Percentiles rank a stretch among this genome's conserved stretches.
phyloP scores from a whole-genome alignment of 495 filamentous ascomycete species.

The Tirmania nivea region DNA sequence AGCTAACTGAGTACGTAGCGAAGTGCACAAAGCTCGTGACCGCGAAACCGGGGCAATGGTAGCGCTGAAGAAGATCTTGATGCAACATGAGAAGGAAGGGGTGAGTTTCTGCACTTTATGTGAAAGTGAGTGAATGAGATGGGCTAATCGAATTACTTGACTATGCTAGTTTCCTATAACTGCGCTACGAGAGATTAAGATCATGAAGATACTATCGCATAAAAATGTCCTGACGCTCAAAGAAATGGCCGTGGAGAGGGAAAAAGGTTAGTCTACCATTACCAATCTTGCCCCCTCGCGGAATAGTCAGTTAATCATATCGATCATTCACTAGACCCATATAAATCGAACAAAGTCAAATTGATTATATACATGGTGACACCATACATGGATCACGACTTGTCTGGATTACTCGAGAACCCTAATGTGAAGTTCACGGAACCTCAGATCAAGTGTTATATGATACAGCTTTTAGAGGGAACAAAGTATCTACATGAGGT shows the following conservation, averaged over 20 bases:
- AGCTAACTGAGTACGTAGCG: constrained; percentile 25
- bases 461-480: constrained; percentile 82
- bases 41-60: constrained; percentile 49
- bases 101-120: constrained; percentile 25
- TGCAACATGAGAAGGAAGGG: constrained; percentile 70
- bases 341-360: not conserved
- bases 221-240: constrained; percentile 67
- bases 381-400: constrained; percentile 96
- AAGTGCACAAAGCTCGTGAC: constrained; percentile 76
- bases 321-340: not conserved
- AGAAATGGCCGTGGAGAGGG: constrained; percentile 88
- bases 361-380: constrained; percentile 74
- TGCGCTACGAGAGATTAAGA: constrained; percentile 72
- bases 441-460: constrained; percentile 91
- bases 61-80: constrained; percentile 85
- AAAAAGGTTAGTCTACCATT: constrained; percentile 30
- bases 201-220: constrained; percentile 83
- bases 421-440: constrained; percentile 66
- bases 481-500: constrained; percentile 70
- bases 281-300: not conserved
- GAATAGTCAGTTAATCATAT: not conserved
- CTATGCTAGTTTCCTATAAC: constrained; percentile 47
- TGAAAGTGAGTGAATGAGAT: not conserved
- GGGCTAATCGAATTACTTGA: not conserved
- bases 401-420: constrained; percentile 89